phyloP scores from a whole-genome alignment of 345 rosid genomes.

The Erucastrum elatum region DNA sequence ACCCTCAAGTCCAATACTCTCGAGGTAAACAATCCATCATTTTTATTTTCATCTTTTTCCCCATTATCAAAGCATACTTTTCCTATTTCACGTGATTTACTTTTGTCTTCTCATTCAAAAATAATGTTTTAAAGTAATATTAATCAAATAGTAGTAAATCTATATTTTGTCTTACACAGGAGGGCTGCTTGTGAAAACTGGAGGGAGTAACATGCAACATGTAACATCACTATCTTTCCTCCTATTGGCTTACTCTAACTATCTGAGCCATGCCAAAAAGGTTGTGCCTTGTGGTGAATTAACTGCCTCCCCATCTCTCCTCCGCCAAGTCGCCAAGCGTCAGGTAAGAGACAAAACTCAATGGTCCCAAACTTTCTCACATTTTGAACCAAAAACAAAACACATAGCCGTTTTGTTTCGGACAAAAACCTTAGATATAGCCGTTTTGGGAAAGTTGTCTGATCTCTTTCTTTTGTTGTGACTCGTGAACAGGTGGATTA shows the following conservation, averaged over 20 bases:
- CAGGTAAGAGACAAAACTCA: slow-evolving; percentile 43
- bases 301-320: slow-evolving; percentile 59
- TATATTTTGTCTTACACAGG: slow-evolving; percentile 43
- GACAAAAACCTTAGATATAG: neutral
- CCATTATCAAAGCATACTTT: slow-evolving; percentile 18
- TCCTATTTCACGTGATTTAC: slow-evolving; percentile 35
- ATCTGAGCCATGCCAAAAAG: slow-evolving; percentile 66
- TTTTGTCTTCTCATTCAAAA: slow-evolving; percentile 28
- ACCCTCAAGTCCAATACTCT: slow-evolving; percentile 92
- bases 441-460: slow-evolving; percentile 15
- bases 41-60: neutral
- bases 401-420: neutral
- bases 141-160: neutral
- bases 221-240: slow-evolving; percentile 89
- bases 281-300: slow-evolving; percentile 60
- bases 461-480: neutral
- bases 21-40: slow-evolving; percentile 58
- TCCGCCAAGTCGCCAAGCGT: slow-evolving; percentile 59
- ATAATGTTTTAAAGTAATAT: neutral
- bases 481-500: slow-evolving; percentile 73
- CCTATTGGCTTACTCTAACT: slow-evolving; percentile 81
- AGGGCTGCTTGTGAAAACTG: slow-evolving; percentile 83
- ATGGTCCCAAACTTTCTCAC: slow-evolving; percentile 21
- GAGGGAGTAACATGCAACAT: slow-evolving; percentile 96
- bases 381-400: slow-evolving; percentile 17